Evolutionary conservation across 1,284 basidiomycete genomes (phyloP).

Genomic region (Irpex sp.): DNA sequence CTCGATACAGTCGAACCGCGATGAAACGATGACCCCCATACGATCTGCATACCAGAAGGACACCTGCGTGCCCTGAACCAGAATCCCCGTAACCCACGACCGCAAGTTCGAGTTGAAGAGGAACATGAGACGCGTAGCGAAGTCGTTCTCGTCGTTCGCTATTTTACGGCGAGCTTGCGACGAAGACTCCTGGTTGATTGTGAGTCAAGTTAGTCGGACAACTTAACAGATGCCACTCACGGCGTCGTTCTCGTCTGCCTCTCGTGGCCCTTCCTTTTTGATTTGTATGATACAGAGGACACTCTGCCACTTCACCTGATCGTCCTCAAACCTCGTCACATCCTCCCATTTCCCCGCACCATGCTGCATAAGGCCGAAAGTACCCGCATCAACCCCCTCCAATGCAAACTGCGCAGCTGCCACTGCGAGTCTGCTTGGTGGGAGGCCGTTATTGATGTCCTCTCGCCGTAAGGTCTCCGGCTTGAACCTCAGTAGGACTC

Average conservation of each 20-base stretch:
- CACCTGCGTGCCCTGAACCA: background rate
- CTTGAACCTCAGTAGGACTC: background rate
- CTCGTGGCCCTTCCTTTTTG: background rate
- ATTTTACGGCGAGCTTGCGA: background rate
- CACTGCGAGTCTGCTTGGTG: background rate
- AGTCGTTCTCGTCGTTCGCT: background rate
- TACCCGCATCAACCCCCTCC: background rate
- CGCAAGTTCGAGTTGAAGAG: slow-evolving; percentile 2
- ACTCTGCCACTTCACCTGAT: background rate
- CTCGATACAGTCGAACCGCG: slow-evolving; percentile 2
- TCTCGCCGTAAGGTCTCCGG: background rate
- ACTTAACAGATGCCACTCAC: background rate
- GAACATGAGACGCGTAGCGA: background rate
- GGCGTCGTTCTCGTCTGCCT: background rate
- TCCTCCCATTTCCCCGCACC: background rate
- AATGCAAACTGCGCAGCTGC: background rate
- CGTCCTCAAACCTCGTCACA: background rate
- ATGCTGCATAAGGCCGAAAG: background rate
- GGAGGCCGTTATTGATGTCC: background rate
- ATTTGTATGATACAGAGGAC: background rate
- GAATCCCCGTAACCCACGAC: slow-evolving; percentile 1
- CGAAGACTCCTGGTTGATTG: background rate
- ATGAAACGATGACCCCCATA: slow-evolving; percentile 4
- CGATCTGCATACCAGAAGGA: slow-evolving; percentile 2
- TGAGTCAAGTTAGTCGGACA: background rate